Evolutionary conservation across 2,329 filamentous ascomycete species (phyloP).

Genomic region (Fusarium buharicum): DNA sequence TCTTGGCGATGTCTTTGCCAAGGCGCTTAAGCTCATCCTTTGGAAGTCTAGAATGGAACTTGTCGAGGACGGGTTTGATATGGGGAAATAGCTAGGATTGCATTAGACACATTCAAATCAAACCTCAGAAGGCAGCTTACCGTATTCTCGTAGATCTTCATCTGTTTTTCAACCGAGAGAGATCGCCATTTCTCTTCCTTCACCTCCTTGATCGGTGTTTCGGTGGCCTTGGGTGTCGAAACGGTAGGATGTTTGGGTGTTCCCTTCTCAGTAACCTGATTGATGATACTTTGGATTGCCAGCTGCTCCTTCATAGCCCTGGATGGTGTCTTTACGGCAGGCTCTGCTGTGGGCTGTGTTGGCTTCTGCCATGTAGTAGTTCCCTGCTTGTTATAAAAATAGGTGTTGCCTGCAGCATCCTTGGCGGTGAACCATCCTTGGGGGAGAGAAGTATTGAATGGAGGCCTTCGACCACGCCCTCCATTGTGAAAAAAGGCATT

Average conservation of each 20-base stretch:
- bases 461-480: conserved; percentile 64
- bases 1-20: conserved; percentile 79
- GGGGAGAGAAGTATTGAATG: conserved; percentile 70
- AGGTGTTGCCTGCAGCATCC: conserved; percentile 75
- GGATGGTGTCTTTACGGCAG: conserved; percentile 71
- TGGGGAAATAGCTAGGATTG: conserved; percentile 78
- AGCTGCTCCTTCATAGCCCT: conserved; percentile 73
- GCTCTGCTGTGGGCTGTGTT: conserved; percentile 72
- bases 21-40: conserved; percentile 77
- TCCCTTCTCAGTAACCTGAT: conserved; percentile 79
- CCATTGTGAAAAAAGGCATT: conserved; percentile 61
- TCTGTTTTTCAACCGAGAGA: conserved; percentile 83
- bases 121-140: conserved; percentile 61
- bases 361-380: conserved; percentile 85
- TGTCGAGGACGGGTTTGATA: conserved; percentile 86
- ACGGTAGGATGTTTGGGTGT: conserved; percentile 64
- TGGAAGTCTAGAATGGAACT: conserved; percentile 86
- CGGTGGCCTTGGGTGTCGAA: conserved; percentile 72
- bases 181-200: conserved; percentile 78
- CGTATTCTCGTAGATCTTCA: conserved; percentile 94
- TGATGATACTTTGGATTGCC: conserved; percentile 83
- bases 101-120: conserved; percentile 20
- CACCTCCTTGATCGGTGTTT: conserved; percentile 64
- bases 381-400: conserved; percentile 86
- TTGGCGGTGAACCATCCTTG: conserved; percentile 86